A percentile compares a stretch with the other conserved stretches of the same genome.
phyloP scores from a whole-genome alignment of 2,329 filamentous ascomycete genomes.

The Neopestalotiopsis sp. region DNA sequence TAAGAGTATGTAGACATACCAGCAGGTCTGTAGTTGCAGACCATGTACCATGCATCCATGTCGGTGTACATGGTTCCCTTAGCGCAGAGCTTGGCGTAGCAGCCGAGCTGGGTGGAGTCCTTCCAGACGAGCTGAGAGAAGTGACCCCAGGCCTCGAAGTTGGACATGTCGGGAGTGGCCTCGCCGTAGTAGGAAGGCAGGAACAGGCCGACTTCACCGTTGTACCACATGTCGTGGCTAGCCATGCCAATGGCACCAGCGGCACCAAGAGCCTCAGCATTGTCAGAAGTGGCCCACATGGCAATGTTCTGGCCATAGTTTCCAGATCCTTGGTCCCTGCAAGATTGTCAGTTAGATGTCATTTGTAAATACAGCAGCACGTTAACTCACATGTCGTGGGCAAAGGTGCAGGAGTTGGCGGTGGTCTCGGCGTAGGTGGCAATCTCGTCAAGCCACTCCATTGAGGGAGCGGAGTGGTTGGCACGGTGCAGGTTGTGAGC shows the following conservation, averaged over 20 bases:
- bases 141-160: conserved; percentile 75
- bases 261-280: conserved; percentile 51
- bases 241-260: conserved; percentile 66
- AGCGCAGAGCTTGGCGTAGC: conserved; percentile 61
- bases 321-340: conserved; percentile 60
- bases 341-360: conserved; percentile 37
- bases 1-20: conserved; percentile 58
- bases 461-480: conserved; percentile 74
- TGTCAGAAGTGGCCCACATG: conserved; percentile 53
- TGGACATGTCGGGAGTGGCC: conserved; percentile 61
- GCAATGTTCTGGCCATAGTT: conserved; percentile 94
- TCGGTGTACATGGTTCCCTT: conserved; percentile 50
- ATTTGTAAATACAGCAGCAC: not conserved
- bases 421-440: conserved; percentile 67
- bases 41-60: conserved; percentile 73
- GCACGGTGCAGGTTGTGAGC: conserved; percentile 87
- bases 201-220: conserved; percentile 71
- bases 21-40: conserved; percentile 84
- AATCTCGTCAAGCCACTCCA: conserved; percentile 71
- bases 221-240: conserved; percentile 88
- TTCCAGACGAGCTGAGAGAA: conserved; percentile 80
- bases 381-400: conserved; percentile 73
- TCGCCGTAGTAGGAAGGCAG: conserved; percentile 63
- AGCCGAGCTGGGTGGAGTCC: conserved; percentile 66
- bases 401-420: conserved; percentile 72